Evolutionary conservation across 2,329 filamentous ascomycete species (phyloP).

Genomic region (Diplodia corticola): DNA sequence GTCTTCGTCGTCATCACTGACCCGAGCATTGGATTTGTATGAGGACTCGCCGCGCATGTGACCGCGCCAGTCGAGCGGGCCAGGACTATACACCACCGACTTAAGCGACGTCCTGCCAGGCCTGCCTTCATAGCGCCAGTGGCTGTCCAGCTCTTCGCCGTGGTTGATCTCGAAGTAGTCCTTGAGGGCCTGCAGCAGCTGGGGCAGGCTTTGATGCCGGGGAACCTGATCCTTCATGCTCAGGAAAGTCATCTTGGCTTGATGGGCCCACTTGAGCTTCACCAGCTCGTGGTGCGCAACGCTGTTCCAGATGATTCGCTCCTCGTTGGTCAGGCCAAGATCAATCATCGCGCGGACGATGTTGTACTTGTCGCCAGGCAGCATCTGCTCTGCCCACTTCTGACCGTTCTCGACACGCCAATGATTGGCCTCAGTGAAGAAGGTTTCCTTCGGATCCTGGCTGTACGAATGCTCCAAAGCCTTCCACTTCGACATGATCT

Average conservation of each 20-base stretch:
- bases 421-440: conserved; percentile 24
- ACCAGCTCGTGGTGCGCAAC: conserved; percentile 30
- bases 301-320: conserved; percentile 41
- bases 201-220: conserved; percentile 23
- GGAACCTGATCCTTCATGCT: conserved; percentile 26
- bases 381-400: conserved; percentile 36
- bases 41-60: conserved; percentile 14
- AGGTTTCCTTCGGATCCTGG: conserved; percentile 11
- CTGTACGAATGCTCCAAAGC: conserved; percentile 6
- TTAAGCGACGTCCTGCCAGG: conserved; percentile 10
- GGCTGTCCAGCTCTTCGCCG: conserved; percentile 27
- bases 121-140: conserved; percentile 15
- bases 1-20: conserved; percentile 4
- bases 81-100: conserved; percentile 8
- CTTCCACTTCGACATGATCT: conserved; percentile 70
- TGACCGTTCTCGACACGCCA: conserved; percentile 27
- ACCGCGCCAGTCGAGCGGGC: conserved; percentile 9
- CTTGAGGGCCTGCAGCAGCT: conserved; percentile 30
- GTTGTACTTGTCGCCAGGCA: conserved; percentile 45
- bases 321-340: conserved; percentile 29
- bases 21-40: conserved; percentile 5
- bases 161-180: conserved; percentile 26
- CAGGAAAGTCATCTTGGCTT: conserved; percentile 31
- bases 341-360: conserved; percentile 39
- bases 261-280: conserved; percentile 30